Percentiles rank a stretch among this genome's conserved stretches.
phyloP scores from a whole-genome alignment of 176 grass and related monocot genomes.

The Carex myosuroides region DNA sequence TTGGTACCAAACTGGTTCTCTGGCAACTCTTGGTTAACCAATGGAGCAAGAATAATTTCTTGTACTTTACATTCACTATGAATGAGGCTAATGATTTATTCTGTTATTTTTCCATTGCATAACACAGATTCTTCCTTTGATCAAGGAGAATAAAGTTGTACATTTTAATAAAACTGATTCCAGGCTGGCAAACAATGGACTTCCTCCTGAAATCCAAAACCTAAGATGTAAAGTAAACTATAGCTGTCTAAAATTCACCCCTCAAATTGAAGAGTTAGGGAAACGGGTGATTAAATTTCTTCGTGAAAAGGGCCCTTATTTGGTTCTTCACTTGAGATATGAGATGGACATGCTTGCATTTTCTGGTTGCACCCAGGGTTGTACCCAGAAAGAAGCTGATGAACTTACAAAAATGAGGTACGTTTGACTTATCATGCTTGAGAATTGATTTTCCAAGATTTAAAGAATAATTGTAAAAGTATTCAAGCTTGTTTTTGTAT shows the following conservation, averaged over 20 bases:
- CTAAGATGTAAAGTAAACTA: conserved; percentile 88
- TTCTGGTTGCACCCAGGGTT: conserved; percentile 92
- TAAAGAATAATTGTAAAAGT: background rate
- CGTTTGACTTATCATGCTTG: background rate
- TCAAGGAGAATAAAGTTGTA: conserved; percentile 59
- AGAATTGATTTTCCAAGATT: background rate
- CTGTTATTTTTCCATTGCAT: conserved; percentile 11
- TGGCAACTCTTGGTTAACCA: background rate
- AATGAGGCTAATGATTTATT: background rate
- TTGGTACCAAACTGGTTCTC: background rate
- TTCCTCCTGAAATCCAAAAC: conserved; percentile 72
- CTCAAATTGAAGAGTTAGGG: conserved; percentile 83
- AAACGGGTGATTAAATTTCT: conserved; percentile 68
- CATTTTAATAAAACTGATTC: conserved; percentile 94
- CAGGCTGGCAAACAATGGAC: conserved; percentile 81
- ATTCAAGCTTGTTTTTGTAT: background rate
- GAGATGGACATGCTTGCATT: conserved; percentile 99
- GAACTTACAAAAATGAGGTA: conserved; percentile 87
- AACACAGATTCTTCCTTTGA: conserved; percentile 84
- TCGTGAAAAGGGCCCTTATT: conserved; percentile 66
- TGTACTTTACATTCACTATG: background rate
- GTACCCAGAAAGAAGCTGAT: conserved; percentile 69
- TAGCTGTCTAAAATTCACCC: conserved; percentile 63
- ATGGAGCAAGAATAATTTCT: background rate
- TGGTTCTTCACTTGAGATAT: conserved; percentile 92